These are phyloP conservation scores for Venturia effusa DNA, from an alignment of 2,329 filamentous ascomycete genomes.

Conservation along the genomic window DNA sequence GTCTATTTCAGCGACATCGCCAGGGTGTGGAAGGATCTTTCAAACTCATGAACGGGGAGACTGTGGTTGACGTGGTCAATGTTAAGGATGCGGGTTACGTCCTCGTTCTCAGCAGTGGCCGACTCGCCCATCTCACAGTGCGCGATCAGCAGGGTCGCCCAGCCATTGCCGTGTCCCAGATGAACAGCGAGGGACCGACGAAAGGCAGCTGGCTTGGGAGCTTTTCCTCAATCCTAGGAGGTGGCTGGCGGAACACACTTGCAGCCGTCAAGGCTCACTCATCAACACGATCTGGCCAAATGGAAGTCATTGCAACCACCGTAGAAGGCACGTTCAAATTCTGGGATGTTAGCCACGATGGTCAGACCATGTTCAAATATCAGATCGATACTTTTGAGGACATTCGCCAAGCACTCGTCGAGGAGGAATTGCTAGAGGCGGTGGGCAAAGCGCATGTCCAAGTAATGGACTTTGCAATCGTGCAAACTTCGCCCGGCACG, in stretches of 20 bases:
- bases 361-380: conserved; percentile 63
- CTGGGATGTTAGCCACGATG: conserved; percentile 84
- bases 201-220: conserved; percentile 66
- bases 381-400: conserved; percentile 60
- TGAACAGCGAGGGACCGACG: conserved; percentile 51
- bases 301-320: conserved; percentile 72
- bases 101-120: conserved; percentile 71
- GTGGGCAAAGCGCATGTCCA: conserved; percentile 50
- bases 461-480: conserved; percentile 69
- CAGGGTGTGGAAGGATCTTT: conserved; percentile 68
- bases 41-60: conserved; percentile 66
- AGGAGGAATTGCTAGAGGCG: conserved; percentile 37
- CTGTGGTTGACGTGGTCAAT: conserved; percentile 64
- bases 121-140: conserved; percentile 76
- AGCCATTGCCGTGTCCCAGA: conserved; percentile 63
- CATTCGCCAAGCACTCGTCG: conserved; percentile 51
- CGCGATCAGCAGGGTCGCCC: conserved; percentile 82
- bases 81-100: conserved; percentile 84
- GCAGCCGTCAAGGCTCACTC: conserved; percentile 67
- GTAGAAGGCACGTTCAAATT: conserved; percentile 66
- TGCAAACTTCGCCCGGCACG: conserved; percentile 21
- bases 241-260: conserved; percentile 64
- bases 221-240: conserved; percentile 63
- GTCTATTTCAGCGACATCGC: conserved; percentile 71
- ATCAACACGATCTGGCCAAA: conserved; percentile 65